Base-by-base conservation (phyloP, 2,329 filamentous ascomycete genomes). In the Sclerotinia spermophila region DNA sequence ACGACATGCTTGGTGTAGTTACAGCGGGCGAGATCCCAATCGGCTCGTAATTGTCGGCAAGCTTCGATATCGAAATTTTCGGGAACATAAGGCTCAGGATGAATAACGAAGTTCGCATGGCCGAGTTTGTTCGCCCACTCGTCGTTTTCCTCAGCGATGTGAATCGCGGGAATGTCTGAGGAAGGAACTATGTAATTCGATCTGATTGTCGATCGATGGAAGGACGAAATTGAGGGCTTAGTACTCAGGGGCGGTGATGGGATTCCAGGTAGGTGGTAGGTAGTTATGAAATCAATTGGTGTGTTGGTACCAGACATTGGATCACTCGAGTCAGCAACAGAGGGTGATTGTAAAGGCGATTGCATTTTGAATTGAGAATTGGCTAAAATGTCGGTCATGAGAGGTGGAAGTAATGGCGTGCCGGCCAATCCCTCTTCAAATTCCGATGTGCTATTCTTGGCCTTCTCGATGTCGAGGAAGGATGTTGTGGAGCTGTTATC, bases 1-100 rank as follows among this genome's bases (percentile, higher is more conserved):
- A 93, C 91, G 30, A 96, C 87, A 77, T 97, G 94, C 80, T 94
- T 95, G 75, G 92, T 92, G 82, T 94, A 97, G 79, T 97, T 96
- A 79, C 88, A 87, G 65, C 93, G 88, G 40, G 95, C 95, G 45
- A 87, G 82, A 76, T 95, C 90, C 94, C 94, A 97, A 77, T 96
- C 91, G 10, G 87, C 84, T 67, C 91, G 89, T 66, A 97, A 84
- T 77, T 89, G 86, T 45, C 86, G 86, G 77, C 89, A 88, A 4
- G 84, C 82, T 69, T 78, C 77, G 21, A 80, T 67, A 74, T 91
- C 88, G 73, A 87, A 87, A 3, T 79, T 78, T 24, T 89, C 85
- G 0, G 93, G 90, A 13, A 87, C 81, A 78, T 97, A 97, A 0
- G 94, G 95, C 79, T 90, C 87, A 0, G 94, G 94, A 33, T 87